phyloP scores from a whole-genome alignment of 176 grass and related monocot species.

The Avena atlantica region DNA sequence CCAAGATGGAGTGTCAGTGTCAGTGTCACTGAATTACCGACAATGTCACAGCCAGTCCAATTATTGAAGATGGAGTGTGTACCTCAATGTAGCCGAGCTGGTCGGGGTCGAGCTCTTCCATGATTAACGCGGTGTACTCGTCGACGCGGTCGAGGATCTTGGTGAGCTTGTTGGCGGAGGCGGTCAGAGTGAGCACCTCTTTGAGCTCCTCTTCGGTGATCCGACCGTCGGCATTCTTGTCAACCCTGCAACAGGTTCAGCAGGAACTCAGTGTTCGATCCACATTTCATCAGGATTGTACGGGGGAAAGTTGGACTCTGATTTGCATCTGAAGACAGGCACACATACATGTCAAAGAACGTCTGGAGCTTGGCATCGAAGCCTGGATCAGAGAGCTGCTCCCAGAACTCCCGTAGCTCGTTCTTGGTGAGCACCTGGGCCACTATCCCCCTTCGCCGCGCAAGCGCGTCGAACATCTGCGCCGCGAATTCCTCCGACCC shows the following conservation, averaged over 20 bases:
- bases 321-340: not conserved
- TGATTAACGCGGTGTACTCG: slow-evolving; percentile 95
- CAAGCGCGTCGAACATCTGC: slow-evolving; percentile 80
- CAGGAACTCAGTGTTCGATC: not conserved
- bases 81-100: slow-evolving; percentile 91
- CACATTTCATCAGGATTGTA: not conserved
- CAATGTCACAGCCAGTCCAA: not conserved
- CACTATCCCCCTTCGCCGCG: slow-evolving; percentile 67
- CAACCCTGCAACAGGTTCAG: slow-evolving; percentile 71
- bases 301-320: not conserved
- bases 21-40: not conserved
- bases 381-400: slow-evolving; percentile 85
- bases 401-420: slow-evolving; percentile 82
- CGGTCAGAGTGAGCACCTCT: slow-evolving; percentile 93
- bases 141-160: slow-evolving; percentile 91
- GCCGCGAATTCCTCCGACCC: slow-evolving; percentile 81
- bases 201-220: slow-evolving; percentile 93
- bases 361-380: slow-evolving; percentile 86
- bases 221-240: slow-evolving; percentile 87
- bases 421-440: slow-evolving; percentile 70
- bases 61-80: not conserved
- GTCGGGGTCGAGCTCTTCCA: slow-evolving; percentile 87
- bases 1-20: slow-evolving; percentile 1
- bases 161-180: slow-evolving; percentile 88
- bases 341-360: slow-evolving; percentile 93